Evolutionary conservation across 345 rosid species (phyloP).

Genomic region (Geranium rotundifolium): DNA sequence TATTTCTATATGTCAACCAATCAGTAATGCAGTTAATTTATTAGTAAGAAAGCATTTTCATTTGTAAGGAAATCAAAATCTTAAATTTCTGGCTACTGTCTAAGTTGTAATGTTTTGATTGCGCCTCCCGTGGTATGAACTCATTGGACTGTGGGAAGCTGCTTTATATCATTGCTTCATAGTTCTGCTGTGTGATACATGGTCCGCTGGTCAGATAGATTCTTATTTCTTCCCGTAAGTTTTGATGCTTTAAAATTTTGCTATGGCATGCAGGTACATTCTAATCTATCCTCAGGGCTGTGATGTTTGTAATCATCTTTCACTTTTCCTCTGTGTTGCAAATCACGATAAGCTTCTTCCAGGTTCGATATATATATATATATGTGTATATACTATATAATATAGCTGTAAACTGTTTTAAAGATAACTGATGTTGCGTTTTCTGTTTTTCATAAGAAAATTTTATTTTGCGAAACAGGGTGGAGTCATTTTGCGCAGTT

Average conservation of each 20-base stretch:
- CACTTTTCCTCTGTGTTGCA: slow-evolving; percentile 84
- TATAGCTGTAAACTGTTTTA: background rate
- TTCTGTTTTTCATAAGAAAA: background rate
- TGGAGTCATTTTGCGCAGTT: slow-evolving; percentile 98
- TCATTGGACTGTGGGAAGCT: background rate
- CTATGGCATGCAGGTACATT: slow-evolving; percentile 56
- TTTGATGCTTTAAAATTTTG: background rate
- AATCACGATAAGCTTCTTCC: slow-evolving; percentile 92
- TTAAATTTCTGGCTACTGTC: background rate
- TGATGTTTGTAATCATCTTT: slow-evolving; percentile 86
- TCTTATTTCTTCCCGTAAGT: background rate
- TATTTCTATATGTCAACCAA: background rate
- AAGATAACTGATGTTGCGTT: background rate
- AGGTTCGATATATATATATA: slow-evolving; percentile 36
- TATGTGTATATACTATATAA: background rate
- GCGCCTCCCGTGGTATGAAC: background rate
- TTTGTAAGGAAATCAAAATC: background rate
- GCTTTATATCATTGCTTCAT: background rate
- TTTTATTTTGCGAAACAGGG: slow-evolving; percentile 33
- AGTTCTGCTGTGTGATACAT: background rate
- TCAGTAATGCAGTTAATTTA: background rate
- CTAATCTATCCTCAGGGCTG: slow-evolving; percentile 85
- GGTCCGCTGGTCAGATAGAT: background rate
- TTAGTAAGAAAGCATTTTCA: background rate
- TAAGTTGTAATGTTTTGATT: background rate